Percentiles rank a stretch among this genome's conserved stretches.
Conservation (phyloP, 2,329 filamentous ascomycete genomes). For the Phyllosticta citriasiana region DNA sequence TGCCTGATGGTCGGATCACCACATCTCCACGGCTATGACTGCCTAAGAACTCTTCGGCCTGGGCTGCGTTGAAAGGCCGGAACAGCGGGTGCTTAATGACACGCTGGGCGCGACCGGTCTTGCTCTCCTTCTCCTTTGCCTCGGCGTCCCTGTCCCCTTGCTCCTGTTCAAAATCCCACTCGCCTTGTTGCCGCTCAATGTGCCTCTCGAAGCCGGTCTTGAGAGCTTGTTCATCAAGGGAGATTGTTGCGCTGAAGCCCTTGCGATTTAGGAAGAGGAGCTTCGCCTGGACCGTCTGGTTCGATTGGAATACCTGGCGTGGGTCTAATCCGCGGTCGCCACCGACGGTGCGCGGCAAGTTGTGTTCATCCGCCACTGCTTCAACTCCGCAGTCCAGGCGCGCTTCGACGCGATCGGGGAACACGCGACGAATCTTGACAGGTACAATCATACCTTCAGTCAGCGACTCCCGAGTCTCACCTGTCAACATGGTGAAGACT, state of each 20-base stretch:
- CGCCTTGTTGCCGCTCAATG: conserved; percentile 62
- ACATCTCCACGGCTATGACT: conserved; percentile 79
- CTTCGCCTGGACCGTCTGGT: conserved; percentile 83
- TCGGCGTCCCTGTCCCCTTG: conserved; percentile 66
- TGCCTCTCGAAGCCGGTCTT: conserved; percentile 60
- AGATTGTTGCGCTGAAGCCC: conserved; percentile 72
- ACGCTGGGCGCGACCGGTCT: conserved; percentile 74
- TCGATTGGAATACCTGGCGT: conserved; percentile 58
- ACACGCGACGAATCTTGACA: conserved; percentile 77
- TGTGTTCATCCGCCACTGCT: conserved; percentile 71
- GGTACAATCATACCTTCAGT: conserved; percentile 87
- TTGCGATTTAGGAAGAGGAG: conserved; percentile 80
- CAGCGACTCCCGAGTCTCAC: conserved; percentile 77
- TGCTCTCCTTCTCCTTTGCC: conserved; percentile 75
- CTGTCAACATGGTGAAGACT: conserved; percentile 93
- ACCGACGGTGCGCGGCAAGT: conserved; percentile 63
- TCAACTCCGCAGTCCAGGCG: conserved; percentile 92
- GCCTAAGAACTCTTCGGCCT: conserved; percentile 88
- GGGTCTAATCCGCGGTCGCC: conserved; percentile 45
- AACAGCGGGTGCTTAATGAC: conserved; percentile 98
- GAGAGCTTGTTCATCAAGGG: conserved; percentile 71
- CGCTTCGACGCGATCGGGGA: conserved; percentile 86
- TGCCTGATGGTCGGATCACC: conserved; percentile 90
- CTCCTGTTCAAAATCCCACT: conserved; percentile 83
- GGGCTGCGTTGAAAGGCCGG: conserved; percentile 80